Evolutionary conservation across 2,329 filamentous ascomycete genomes (phyloP).

Genomic region (Penicillium palitans): DNA sequence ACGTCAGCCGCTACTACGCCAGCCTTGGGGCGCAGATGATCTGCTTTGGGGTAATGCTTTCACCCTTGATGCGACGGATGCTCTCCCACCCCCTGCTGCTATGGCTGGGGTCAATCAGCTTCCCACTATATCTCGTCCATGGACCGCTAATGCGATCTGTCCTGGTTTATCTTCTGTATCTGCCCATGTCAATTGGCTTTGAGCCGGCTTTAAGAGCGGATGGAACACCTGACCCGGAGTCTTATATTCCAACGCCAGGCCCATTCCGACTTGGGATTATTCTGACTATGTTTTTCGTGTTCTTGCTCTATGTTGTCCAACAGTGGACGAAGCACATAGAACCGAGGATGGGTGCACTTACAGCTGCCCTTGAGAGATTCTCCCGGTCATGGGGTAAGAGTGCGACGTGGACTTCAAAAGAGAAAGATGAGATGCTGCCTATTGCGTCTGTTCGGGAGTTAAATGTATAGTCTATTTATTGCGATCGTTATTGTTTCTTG

Average conservation of each 20-base stretch:
- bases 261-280: conserved; percentile 41
- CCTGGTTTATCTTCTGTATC: conserved; percentile 61
- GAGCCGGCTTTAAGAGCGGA: conserved; percentile 9
- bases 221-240: conserved; percentile 33
- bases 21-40: conserved; percentile 53
- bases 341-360: conserved; percentile 46
- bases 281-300: conserved; percentile 49
- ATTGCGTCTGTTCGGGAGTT: not conserved
- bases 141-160: conserved; percentile 61
- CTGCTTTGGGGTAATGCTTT: conserved; percentile 55
- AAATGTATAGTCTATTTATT: not conserved
- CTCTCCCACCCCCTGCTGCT: conserved; percentile 58
- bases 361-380: conserved; percentile 27
- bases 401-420: not conserved
- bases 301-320: conserved; percentile 50
- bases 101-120: conserved; percentile 64
- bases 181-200: conserved; percentile 35
- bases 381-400: conserved; percentile 21
- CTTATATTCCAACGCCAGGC: conserved; percentile 40
- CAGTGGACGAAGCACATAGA: conserved; percentile 58
- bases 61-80: conserved; percentile 51
- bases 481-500: not conserved
- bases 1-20: conserved; percentile 53
- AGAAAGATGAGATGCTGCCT: not conserved
- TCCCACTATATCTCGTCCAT: conserved; percentile 65